Evolutionary conservation across 176 grass and related monocot species (phyloP).

Genomic region (Lolium rigidum): DNA sequence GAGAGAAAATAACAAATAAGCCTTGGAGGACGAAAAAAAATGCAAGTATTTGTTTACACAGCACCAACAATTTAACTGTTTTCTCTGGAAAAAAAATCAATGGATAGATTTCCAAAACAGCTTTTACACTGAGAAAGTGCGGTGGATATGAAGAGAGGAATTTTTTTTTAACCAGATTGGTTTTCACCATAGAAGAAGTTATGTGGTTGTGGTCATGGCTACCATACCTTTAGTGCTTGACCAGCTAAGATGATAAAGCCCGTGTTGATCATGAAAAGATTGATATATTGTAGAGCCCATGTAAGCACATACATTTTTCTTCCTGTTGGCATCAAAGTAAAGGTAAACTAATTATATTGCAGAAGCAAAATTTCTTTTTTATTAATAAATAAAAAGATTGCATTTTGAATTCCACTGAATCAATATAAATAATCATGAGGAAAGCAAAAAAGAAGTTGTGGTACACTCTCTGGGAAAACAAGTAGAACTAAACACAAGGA

Average conservation of each 20-base stretch:
- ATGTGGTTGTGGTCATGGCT: neutral
- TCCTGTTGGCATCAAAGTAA: slow-evolving; percentile 53
- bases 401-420: neutral
- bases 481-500: neutral
- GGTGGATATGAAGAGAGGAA: neutral
- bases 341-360: neutral
- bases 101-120: neutral
- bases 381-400: neutral
- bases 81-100: neutral
- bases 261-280: slow-evolving; percentile 99
- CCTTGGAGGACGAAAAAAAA: neutral
- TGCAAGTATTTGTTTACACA: neutral
- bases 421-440: neutral
- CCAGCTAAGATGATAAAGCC: slow-evolving; percentile 96
- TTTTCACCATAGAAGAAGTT: neutral
- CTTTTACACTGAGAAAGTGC: neutral
- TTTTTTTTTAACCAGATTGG: neutral
- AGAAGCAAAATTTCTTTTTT: neutral
- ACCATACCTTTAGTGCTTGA: slow-evolving; percentile 87
- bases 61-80: slow-evolving; percentile 24
- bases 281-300: slow-evolving; percentile 96
- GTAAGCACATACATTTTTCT: slow-evolving; percentile 88
- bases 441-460: slow-evolving; percentile 18
- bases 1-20: slow-evolving; percentile 32
- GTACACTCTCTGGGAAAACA: neutral